Evolutionary conservation across 1,284 basidiomycete species (phyloP).

Genomic region (Mycena sp.): DNA sequence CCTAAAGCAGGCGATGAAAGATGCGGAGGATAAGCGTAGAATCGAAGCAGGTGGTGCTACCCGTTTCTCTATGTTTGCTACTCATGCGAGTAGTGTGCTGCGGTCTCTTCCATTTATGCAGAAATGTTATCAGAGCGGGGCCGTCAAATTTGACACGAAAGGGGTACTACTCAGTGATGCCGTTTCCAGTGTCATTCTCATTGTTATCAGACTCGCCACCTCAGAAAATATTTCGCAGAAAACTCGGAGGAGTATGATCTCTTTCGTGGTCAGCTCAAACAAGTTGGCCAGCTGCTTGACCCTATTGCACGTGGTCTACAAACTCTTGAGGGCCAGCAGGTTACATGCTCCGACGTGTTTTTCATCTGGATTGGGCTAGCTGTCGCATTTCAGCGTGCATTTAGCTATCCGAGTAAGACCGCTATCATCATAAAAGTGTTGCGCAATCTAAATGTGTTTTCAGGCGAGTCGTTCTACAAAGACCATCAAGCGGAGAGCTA

Average conservation of each 20-base stretch:
- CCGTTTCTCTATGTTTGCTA: constrained; percentile 19
- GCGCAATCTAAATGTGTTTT: background rate
- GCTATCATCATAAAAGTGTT: background rate
- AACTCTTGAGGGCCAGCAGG: constrained; percentile 24
- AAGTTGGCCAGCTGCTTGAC: constrained; percentile 5
- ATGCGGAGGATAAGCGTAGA: constrained; percentile 10
- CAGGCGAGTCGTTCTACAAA: background rate
- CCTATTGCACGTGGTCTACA: constrained; percentile 19
- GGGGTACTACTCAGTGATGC: too few relatives aligned
- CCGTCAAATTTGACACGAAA: constrained; percentile 12
- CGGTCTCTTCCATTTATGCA: constrained; percentile 12
- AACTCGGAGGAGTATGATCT: background rate
- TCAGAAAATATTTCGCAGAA: background rate
- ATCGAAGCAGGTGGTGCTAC: constrained; percentile 13
- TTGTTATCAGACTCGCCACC: background rate
- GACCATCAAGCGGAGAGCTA: constrained; percentile 8
- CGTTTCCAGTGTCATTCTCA: too few relatives aligned
- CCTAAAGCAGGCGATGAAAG: constrained; percentile 15
- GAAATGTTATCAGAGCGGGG: background rate
- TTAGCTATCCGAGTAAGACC: constrained; percentile 4
- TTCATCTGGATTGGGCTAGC: constrained; percentile 21
- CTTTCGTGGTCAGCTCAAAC: background rate
- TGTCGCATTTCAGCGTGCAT: constrained; percentile 17
- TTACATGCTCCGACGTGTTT: constrained; percentile 21
- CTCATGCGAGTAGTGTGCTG: constrained; percentile 10